Evolutionary conservation across 768 basidiomycete genomes (phyloP), one percentile per base, ranked within the genome.

Genomic region (Lactarius pseudohatsudake): DNA sequence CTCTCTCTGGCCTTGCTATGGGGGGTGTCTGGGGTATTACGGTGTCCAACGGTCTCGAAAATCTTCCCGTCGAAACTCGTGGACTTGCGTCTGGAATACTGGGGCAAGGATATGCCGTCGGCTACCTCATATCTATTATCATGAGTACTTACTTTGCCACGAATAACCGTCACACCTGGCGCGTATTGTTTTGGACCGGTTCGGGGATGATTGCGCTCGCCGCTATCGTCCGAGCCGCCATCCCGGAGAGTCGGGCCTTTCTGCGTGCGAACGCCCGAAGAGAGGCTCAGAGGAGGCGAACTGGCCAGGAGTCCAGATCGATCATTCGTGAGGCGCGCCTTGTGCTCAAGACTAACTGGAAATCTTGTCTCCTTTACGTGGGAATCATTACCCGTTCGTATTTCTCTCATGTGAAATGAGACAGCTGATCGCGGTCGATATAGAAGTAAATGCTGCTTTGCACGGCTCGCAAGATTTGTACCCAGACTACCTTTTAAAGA

Each of bases 71-170:
- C 38, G 90, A 91, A 72, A 82, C 86, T 18, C 90, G 95, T 74
- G 96, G 96, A n/a, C 77, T 97, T 2, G 88, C 87, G 2, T 89
- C 86, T 30, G 96, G 96, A 20, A 77, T 96, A 60, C 77, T 98
- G 7, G 96, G 96, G 72, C 85, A 95, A 73, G 95, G 93, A 15
- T 96, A 96, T 72, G 91, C 93, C 1, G 83, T 87, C n/a, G 94
- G 94, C 1, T 95, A 87, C 74, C 85, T 96, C 6, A 68, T 97
- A 65, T 91, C 92, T 0, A 89, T 92, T 1, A 85, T 90, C 55
- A 84, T 96, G 79, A 93, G 94, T 72, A 80, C 95, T 28, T 81
- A 78, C 3, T 79, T 90, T 34, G 90, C 78, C 16, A 73, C 77
- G 26, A 72, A 74, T 50, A 73, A 73, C 10, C 61, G 67, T 2